phyloP scores from a whole-genome alignment of 2,329 filamentous ascomycete species.

The Teratosphaeria viscida region DNA sequence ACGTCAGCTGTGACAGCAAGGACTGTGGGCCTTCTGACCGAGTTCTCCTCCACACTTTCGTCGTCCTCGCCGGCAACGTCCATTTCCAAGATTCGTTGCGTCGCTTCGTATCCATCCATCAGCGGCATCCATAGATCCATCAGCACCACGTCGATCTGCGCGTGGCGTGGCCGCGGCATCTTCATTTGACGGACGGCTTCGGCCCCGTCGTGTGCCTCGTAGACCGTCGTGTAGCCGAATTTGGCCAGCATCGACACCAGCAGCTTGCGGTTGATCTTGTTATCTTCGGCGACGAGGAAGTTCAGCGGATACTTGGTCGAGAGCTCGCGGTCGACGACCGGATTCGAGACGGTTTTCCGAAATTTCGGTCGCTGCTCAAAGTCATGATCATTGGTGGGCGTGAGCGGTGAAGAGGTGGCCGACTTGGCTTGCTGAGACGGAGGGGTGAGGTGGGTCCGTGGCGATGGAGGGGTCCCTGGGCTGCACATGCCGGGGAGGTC shows the following conservation, averaged over 20 bases:
- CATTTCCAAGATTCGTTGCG: conserved; percentile 50
- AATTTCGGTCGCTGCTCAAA: conserved; percentile 5
- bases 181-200: conserved; percentile 55
- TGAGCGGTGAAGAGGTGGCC: conserved; percentile 8
- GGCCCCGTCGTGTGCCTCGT: conserved; percentile 57
- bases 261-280: conserved; percentile 59
- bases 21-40: conserved; percentile 30
- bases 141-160: conserved; percentile 50
- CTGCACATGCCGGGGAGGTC: background rate
- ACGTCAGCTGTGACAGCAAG: conserved; percentile 59
- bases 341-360: conserved; percentile 18
- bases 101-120: conserved; percentile 62
- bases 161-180: conserved; percentile 12
- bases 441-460: conserved; percentile 1
- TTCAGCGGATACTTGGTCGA: conserved; percentile 52
- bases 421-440: conserved; percentile 1
- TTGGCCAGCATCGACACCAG: conserved; percentile 56
- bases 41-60: background rate
- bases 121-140: conserved; percentile 73
- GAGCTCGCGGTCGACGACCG: conserved; percentile 44
- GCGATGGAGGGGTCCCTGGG: conserved; percentile 10
- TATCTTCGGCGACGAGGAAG: conserved; percentile 63
- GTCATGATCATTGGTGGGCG: background rate
- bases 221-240: conserved; percentile 53
- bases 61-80: conserved; percentile 5